These are phyloP conservation scores for Zarea fungicola DNA, from an alignment of 2,329 filamentous ascomycete genomes.

Conservation along the genomic window DNA sequence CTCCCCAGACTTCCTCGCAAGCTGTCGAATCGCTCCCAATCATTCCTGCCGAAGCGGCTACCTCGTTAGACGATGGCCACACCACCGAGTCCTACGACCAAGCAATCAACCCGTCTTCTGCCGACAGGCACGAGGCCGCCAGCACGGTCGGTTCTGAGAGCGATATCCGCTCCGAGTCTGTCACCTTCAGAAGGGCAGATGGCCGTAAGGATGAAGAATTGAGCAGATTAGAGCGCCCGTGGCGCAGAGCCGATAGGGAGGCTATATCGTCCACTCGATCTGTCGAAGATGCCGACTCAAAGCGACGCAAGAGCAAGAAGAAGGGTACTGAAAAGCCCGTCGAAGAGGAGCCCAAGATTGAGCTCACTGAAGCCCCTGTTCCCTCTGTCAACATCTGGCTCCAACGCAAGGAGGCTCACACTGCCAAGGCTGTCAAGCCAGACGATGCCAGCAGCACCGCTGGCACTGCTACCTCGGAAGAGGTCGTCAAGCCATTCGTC, in stretches of 20 bases:
- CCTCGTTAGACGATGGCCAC: slow-evolving; percentile 17
- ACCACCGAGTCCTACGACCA: slow-evolving; percentile 19
- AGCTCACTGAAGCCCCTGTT: slow-evolving; percentile 73
- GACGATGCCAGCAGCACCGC: slow-evolving; percentile 30
- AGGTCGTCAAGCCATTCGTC: slow-evolving; percentile 39
- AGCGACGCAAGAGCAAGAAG: slow-evolving; percentile 54
- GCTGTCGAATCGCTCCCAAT: slow-evolving; percentile 13
- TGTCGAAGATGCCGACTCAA: slow-evolving; percentile 52
- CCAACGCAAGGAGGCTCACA: slow-evolving; percentile 61
- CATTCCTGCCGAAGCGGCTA: slow-evolving; percentile 3
- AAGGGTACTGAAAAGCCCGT: slow-evolving; percentile 45
- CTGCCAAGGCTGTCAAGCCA: slow-evolving; percentile 26
- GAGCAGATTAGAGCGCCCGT: slow-evolving; percentile 33
- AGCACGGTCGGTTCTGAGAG: slow-evolving; percentile 33
- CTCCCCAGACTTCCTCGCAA: slow-evolving; percentile 32
- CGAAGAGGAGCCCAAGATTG: slow-evolving; percentile 58
- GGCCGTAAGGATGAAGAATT: slow-evolving; percentile 34
- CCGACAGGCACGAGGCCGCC: slow-evolving; percentile 30
- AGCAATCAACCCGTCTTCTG: slow-evolving; percentile 14
- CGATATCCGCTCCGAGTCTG: slow-evolving; percentile 31
- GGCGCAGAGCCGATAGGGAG: slow-evolving; percentile 40
- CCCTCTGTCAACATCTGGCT: slow-evolving; percentile 87
- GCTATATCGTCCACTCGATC: slow-evolving; percentile 59
- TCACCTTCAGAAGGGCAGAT: slow-evolving; percentile 28
- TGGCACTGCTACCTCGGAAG: slow-evolving; percentile 24